phyloP scores from a whole-genome alignment of 2,329 filamentous ascomycete species.

The Raffaelea ambrosiae region DNA sequence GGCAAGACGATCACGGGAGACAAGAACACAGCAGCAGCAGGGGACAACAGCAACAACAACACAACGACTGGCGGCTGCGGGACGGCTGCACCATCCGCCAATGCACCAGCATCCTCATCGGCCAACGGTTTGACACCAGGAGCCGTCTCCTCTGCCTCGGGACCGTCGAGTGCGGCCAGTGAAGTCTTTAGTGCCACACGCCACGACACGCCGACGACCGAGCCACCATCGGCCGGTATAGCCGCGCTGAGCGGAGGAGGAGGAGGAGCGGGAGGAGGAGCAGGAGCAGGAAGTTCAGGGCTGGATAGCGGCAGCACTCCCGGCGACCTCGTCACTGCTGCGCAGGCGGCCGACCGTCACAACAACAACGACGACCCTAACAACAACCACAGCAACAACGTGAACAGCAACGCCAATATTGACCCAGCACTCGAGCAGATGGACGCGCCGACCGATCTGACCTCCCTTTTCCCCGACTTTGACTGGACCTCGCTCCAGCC shows the following conservation, averaged over 20 bases:
- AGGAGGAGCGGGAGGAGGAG: too few relatives aligned
- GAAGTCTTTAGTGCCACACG: constrained; percentile 5
- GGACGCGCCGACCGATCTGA: neutral
- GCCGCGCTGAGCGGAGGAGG: neutral
- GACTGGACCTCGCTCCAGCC: constrained; percentile 44
- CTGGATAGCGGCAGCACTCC: too few relatives aligned
- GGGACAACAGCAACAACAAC: neutral
- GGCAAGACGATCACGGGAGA: neutral
- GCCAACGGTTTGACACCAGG: constrained; percentile 6
- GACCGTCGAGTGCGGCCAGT: constrained; percentile 5
- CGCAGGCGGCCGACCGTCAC: neutral
- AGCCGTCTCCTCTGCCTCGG: constrained; percentile 1
- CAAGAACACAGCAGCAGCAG: neutral
- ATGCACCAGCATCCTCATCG: too few relatives aligned
- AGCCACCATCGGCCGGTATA: neutral
- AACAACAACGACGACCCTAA: neutral
- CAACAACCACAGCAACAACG: neutral
- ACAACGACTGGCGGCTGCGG: neutral
- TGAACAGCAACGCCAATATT: neutral
- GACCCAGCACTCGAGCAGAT: neutral
- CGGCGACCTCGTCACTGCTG: neutral
- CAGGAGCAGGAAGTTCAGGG: too few relatives aligned
- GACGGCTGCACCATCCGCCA: neutral
- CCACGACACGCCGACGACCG: neutral
- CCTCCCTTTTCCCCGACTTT: constrained; percentile 35